phyloP scores from a whole-genome alignment of 352 stramenopile genomes.

The Phytopythium mirpurense region DNA sequence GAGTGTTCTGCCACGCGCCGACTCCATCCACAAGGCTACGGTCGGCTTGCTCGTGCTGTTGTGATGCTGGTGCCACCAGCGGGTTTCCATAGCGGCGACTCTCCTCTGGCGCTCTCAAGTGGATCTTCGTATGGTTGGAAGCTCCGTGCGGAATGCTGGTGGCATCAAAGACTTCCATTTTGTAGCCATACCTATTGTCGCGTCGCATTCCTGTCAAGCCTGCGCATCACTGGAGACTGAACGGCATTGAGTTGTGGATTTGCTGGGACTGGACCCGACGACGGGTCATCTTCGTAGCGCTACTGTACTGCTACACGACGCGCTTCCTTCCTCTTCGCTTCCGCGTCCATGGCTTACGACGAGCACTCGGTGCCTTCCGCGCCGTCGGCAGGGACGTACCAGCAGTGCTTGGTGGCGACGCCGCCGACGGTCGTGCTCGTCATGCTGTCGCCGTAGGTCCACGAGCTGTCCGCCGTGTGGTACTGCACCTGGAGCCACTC shows the following conservation, averaged over 20 bases:
- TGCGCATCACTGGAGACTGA: neutral
- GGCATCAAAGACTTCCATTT: neutral
- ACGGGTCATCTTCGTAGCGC: neutral
- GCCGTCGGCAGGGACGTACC: constrained; percentile 52
- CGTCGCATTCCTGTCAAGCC: too few species aligned
- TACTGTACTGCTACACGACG: neutral
- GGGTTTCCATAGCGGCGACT: neutral
- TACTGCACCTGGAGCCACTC: constrained; percentile 72
- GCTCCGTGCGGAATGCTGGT: too few species aligned
- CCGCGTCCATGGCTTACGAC: neutral
- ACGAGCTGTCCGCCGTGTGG: constrained; percentile 59
- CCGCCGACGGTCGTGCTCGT: constrained; percentile 39
- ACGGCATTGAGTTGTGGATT: neutral
- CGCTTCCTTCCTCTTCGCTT: neutral
- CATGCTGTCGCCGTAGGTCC: constrained; percentile 52
- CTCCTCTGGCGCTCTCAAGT: too few species aligned
- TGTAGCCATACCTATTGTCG: too few species aligned
- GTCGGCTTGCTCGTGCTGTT: too few species aligned
- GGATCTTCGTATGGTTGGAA: too few species aligned
- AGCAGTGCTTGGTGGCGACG: constrained; percentile 69
- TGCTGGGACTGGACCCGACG: neutral
- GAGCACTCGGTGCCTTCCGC: constrained; percentile 28
- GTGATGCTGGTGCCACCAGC: constrained; percentile 3
- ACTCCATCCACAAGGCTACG: too few species aligned
- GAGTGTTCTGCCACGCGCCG: too few species aligned